Percentiles rank a stretch among this genome's conserved stretches.
Evolutionary conservation across 2,329 filamentous ascomycete species (phyloP).

Genomic region (Monilinia fructigena): DNA sequence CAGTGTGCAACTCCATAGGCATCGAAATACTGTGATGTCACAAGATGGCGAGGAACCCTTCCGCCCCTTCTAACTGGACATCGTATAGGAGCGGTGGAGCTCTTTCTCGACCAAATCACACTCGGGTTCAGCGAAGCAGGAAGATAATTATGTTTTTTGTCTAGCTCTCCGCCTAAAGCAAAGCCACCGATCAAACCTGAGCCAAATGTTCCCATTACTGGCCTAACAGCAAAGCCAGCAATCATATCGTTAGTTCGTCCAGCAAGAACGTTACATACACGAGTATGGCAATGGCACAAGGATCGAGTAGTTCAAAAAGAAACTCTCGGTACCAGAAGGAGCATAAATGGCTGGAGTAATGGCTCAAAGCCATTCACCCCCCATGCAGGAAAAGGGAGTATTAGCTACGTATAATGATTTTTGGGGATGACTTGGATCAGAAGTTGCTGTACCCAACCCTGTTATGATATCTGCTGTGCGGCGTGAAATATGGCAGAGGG

Average conservation of each 20-base stretch:
- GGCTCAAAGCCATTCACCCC: slow-evolving; percentile 34
- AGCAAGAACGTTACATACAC: slow-evolving; percentile 33
- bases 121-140: slow-evolving; percentile 25
- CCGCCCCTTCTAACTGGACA: slow-evolving; percentile 28
- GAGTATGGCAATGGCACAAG: slow-evolving; percentile 31
- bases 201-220: slow-evolving; percentile 21
- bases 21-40: not conserved
- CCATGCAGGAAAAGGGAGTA: slow-evolving; percentile 32
- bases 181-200: slow-evolving; percentile 22
- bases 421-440: not conserved
- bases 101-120: slow-evolving; percentile 28
- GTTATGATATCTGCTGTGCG: not conserved
- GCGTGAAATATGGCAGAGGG: not conserved
- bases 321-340: slow-evolving; percentile 50
- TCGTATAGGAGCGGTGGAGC: slow-evolving; percentile 29
- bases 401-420: not conserved
- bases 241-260: slow-evolving; percentile 34
- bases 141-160: slow-evolving; percentile 37
- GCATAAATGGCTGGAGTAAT: slow-evolving; percentile 49
- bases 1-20: slow-evolving; percentile 14
- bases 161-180: slow-evolving; percentile 36
- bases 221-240: slow-evolving; percentile 29
- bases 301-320: slow-evolving; percentile 38
- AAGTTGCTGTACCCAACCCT: not conserved
- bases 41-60: not conserved